A percentile compares a stretch with the other conserved stretches of the same genome.
Conservation (phyloP, 176 grass and related monocot genomes). For the Carex parvula region DNA sequence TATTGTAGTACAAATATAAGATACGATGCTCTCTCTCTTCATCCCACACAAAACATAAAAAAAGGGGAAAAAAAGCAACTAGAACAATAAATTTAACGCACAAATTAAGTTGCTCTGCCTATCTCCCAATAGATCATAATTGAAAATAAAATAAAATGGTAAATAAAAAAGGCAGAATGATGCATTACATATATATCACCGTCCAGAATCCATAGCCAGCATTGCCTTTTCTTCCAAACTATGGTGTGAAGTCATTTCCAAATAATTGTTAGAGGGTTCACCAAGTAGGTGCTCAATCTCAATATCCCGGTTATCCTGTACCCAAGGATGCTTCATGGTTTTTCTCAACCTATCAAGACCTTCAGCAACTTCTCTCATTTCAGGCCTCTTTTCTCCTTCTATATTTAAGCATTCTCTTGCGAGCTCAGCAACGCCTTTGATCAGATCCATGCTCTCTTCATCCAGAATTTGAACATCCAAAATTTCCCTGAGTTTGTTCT, state of each 20-base stretch:
- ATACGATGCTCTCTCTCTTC: too few relatives aligned
- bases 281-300: constrained; percentile 30
- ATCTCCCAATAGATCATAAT: background rate
- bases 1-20: too few relatives aligned
- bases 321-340: constrained; percentile 29
- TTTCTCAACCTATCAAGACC: constrained; percentile 35
- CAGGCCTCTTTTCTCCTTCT: constrained; percentile 34
- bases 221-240: constrained; percentile 23
- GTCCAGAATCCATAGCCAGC: background rate
- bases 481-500: constrained; percentile 7
- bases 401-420: constrained; percentile 39
- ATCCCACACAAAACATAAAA: background rate
- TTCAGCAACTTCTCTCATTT: constrained; percentile 47
- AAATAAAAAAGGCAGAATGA: background rate
- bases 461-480: constrained; percentile 26
- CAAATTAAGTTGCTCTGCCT: background rate
- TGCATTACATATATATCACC: background rate
- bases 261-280: constrained; percentile 1
- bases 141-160: background rate
- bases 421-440: background rate
- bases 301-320: background rate
- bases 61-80: background rate
- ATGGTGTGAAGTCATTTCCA: constrained; percentile 3
- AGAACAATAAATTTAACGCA: background rate
- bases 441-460: background rate